phyloP scores from a whole-genome alignment of 305 asterid genomes.

The Striga hermonthica region DNA sequence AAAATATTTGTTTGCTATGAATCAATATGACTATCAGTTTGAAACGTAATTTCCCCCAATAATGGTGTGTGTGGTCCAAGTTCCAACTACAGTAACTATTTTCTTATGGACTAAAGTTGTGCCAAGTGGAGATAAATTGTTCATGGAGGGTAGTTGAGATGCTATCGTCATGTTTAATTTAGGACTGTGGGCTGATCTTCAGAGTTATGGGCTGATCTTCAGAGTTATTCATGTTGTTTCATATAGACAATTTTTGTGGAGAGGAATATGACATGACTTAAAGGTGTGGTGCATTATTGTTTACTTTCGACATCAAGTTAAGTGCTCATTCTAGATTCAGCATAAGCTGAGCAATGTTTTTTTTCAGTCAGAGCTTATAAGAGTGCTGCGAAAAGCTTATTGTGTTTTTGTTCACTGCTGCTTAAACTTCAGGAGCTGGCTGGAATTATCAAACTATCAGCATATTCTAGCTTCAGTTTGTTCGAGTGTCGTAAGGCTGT shows the following conservation, averaged over 20 bases:
- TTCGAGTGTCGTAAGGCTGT: slow-evolving; percentile 92
- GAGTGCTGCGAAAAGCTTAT: slow-evolving; percentile 5
- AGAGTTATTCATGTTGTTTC: neutral
- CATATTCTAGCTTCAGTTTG: slow-evolving; percentile 86
- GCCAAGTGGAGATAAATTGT: neutral
- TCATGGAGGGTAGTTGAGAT: neutral
- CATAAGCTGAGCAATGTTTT: slow-evolving; percentile 4
- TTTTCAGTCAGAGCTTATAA: slow-evolving; percentile 14
- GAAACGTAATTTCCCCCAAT: neutral
- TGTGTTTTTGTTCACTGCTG: slow-evolving; percentile 14
- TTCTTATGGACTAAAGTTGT: neutral
- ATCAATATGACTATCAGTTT: neutral
- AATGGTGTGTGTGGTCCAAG: neutral
- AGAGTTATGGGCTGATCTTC: no score
- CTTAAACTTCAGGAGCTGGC: slow-evolving; percentile 76
- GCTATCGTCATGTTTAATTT: neutral
- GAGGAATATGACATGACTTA: neutral
- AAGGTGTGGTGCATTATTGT: neutral
- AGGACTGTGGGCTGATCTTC: neutral
- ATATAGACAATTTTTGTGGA: neutral
- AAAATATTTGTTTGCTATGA: neutral
- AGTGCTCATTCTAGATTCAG: slow-evolving; percentile 20
- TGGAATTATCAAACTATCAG: slow-evolving; percentile 81
- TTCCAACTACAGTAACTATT: neutral
- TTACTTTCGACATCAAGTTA: no score